These are phyloP conservation scores for Fusarium sp. DNA, from an alignment of 2,329 filamentous ascomycete species.

Conservation along the genomic window DNA sequence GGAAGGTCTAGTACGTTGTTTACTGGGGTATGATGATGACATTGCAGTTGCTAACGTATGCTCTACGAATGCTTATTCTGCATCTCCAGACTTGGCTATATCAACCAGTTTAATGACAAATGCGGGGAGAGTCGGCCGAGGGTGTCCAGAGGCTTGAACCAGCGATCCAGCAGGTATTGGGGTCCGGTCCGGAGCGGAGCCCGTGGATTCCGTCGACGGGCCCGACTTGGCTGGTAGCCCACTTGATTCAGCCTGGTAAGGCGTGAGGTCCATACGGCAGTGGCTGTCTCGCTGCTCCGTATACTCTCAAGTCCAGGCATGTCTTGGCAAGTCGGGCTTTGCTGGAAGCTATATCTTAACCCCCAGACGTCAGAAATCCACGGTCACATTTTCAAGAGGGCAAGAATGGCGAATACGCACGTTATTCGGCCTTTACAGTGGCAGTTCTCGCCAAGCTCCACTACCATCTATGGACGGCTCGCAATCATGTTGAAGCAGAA, in stretches of 20 bases:
- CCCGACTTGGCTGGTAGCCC: background rate
- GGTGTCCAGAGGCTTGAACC: constrained; percentile 7
- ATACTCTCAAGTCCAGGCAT: background rate
- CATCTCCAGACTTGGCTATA: background rate
- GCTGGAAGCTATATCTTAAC: too few species aligned
- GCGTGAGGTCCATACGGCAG: background rate
- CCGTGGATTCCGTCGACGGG: background rate
- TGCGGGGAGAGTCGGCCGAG: background rate
- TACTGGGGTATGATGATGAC: background rate
- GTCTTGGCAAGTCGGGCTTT: background rate
- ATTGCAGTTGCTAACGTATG: background rate
- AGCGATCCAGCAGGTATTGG: background rate
- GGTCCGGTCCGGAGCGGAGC: constrained; percentile 9
- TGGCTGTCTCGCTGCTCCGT: background rate
- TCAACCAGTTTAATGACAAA: background rate
- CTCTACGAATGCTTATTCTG: background rate
- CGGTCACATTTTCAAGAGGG: background rate
- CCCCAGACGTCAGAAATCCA: background rate
- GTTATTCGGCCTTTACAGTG: background rate
- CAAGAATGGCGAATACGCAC: background rate
- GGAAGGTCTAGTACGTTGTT: background rate
- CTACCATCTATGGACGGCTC: too few species aligned
- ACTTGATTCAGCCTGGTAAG: background rate
- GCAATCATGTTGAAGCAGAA: background rate
- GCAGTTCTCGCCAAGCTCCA: background rate